Conservation (phyloP, 257 asterid species). For the Datura wrightii region DNA sequence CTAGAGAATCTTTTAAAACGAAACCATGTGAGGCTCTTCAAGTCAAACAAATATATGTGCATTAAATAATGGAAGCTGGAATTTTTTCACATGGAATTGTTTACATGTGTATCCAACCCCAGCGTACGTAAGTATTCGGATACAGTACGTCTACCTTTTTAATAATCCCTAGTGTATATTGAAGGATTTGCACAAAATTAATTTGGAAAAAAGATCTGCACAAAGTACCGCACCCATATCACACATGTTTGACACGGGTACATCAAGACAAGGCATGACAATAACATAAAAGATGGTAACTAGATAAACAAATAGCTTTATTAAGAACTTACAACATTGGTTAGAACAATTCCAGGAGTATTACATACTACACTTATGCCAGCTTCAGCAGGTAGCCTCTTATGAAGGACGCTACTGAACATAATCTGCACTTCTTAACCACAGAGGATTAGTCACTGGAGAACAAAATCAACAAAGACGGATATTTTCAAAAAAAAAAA, state of each 20-base stretch:
- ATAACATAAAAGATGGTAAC: neutral
- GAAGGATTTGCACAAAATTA: neutral
- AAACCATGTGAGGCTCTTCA: neutral
- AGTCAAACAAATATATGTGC: constrained; percentile 20
- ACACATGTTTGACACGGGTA: neutral
- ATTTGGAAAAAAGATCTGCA: neutral
- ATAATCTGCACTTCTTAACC: constrained; percentile 65
- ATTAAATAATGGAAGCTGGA: neutral
- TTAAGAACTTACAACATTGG: constrained; percentile 85
- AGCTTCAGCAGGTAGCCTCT: constrained; percentile 87
- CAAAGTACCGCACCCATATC: neutral
- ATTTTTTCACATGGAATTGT: neutral
- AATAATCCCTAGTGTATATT: neutral
- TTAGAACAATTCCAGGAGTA: constrained; percentile 94
- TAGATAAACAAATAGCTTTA: constrained; percentile 11
- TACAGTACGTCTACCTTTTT: neutral
- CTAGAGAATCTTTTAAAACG: neutral
- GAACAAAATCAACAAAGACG: constrained; percentile 2
- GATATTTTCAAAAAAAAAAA: neutral
- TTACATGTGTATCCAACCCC: neutral
- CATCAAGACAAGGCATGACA: neutral
- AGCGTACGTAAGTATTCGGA: neutral
- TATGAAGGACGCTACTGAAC: constrained; percentile 92
- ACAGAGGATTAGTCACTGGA: constrained; percentile 33
- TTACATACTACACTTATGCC: constrained; percentile 82